Base-by-base conservation (phyloP, 2,329 filamentous ascomycete species). In the Epichloe sylvatica region DNA sequence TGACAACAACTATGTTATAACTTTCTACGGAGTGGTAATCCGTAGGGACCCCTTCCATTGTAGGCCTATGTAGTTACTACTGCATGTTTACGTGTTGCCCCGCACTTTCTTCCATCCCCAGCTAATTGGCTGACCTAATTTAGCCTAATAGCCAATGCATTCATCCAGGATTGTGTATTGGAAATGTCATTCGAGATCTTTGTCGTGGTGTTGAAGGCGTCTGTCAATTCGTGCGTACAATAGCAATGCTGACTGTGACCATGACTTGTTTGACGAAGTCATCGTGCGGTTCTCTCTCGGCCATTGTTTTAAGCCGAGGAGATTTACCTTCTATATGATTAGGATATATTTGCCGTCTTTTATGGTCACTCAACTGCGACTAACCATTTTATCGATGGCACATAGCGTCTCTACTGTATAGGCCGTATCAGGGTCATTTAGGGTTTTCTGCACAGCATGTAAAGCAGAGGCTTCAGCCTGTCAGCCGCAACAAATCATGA, bases 311-410 rank as follows among this genome's bases (percentile, higher is more conserved):
- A 2, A 68, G 55, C 0, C 67, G 38, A 42, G 60, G 56, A 1
- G 63, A 58, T 21, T 66, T 54, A 0, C 60, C 64, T 39, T 64
- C 60, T 0, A 60, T 60, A 21, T 68, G 65, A 9, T 55, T 60
- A 7, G 58, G 53, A 2, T 47, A 51, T 1, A 25, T 25, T 56
- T 49, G 12, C 62, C 54, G 3, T 58, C 56, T 6, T 59, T 53
- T 7, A 54, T 56, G 1, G 57, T 58, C 2, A 64, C 54, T 64
- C 65, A 67, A 2, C 60, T 33, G 33, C 48, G 7, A 38, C 15
- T 54, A 54, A 67, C 58, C 58, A 66, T 64, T 21, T 67, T 53
- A 46, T 67, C 67, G 8, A 68, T 61, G 4, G 66, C 62, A 8
- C 64, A 65, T 39, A 67, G 57, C 0, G 64, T 67, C 17, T 67